A percentile compares a stretch with the other conserved stretches of the same genome.
phyloP scores from a whole-genome alignment of 306 rosid species.

The Trifolium fragiferum region DNA sequence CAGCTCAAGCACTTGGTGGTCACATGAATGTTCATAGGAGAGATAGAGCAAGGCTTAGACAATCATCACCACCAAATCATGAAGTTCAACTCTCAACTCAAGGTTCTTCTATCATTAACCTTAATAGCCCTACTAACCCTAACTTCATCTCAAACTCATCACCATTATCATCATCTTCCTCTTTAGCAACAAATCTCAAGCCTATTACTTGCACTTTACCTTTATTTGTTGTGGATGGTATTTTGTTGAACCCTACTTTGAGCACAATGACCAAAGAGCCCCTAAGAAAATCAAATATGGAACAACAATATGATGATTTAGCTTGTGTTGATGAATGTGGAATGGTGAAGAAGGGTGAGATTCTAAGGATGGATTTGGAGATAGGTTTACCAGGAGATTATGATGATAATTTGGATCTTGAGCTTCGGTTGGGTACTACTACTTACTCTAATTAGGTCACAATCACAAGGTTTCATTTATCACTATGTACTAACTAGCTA shows the following conservation, averaged over 20 bases:
- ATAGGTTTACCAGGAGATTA: conserved; percentile 54
- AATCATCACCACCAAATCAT: conserved; percentile 58
- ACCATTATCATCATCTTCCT: conserved; percentile 31
- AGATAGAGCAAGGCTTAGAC: conserved; percentile 87
- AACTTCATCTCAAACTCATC: conserved; percentile 42
- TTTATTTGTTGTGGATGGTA: conserved; percentile 42
- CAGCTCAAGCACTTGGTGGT: conserved; percentile 98
- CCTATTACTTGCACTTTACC: conserved; percentile 52
- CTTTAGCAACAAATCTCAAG: conserved; percentile 32
- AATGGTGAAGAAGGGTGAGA: conserved; percentile 54
- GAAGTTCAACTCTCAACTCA: conserved; percentile 24
- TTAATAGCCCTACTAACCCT: conserved; percentile 40
- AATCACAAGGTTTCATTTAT: not conserved
- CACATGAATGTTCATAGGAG: conserved; percentile 96
- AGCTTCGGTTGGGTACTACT: conserved; percentile 79
- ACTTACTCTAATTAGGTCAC: conserved; percentile 46
- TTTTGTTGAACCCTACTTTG: conserved; percentile 45
- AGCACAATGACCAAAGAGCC: conserved; percentile 38
- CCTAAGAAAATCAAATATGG: conserved; percentile 10
- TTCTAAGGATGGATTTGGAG: conserved; percentile 71
- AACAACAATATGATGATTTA: conserved; percentile 37
- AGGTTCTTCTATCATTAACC: conserved; percentile 53
- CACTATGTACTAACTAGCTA: conserved; percentile 4
- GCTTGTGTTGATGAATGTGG: conserved; percentile 42
- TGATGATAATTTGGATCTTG: conserved; percentile 78